phyloP scores from a whole-genome alignment of 768 basidiomycete species.

The Tylopilus vinaceipallidus region DNA sequence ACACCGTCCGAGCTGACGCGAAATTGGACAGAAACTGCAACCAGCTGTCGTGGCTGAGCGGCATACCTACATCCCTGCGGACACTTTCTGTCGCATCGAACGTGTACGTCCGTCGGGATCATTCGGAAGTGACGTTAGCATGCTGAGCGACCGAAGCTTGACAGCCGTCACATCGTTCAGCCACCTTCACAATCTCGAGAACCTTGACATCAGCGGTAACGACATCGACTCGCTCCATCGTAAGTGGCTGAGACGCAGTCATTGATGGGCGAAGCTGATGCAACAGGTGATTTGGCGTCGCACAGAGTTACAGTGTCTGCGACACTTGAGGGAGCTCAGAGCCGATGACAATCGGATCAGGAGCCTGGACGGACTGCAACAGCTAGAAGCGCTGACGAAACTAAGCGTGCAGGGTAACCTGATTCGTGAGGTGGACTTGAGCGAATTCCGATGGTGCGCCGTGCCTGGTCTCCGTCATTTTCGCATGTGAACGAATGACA shows the following conservation, averaged over 20 bases:
- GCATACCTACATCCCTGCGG: conserved; percentile 67
- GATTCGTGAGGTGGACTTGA: conserved; percentile 61
- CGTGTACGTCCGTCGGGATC: conserved; percentile 40
- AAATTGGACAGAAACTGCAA: conserved; percentile 60
- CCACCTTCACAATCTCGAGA: conserved; percentile 83
- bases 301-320: conserved; percentile 79
- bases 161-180: conserved; percentile 85
- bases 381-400: conserved; percentile 79
- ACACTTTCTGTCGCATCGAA: conserved; percentile 78
- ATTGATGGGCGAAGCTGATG: not conserved
- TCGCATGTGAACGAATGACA: conserved; percentile 7
- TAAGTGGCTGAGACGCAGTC: conserved; percentile 42
- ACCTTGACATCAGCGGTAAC: conserved; percentile 88
- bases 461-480: conserved; percentile 6
- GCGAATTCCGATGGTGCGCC: conserved; percentile 60
- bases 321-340: conserved; percentile 83
- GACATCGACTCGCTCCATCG: conserved; percentile 84
- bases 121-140: conserved; percentile 10
- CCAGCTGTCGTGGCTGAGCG: conserved; percentile 76
- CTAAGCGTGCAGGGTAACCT: conserved; percentile 78
- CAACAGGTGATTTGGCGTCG: conserved; percentile 9
- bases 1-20: conserved; percentile 19
- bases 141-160: conserved; percentile 49
- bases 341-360: conserved; percentile 85
- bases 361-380: conserved; percentile 71